phyloP scores from a whole-genome alignment of 306 rosid species.

The Inga leiocalycina region DNA sequence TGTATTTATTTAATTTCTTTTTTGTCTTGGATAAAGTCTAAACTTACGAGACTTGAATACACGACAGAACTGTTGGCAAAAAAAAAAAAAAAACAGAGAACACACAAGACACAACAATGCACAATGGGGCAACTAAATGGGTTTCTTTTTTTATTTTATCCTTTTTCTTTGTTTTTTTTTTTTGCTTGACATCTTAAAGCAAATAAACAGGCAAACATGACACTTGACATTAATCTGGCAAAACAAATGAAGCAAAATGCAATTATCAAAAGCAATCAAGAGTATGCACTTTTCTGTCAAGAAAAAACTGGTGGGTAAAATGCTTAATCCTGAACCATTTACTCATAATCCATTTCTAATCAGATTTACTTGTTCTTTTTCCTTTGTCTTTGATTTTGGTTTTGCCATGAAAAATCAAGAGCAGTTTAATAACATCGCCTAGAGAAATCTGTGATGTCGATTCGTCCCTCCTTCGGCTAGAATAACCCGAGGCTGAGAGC shows the following conservation, averaged over 20 bases:
- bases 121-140: too few species aligned
- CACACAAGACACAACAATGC: too few species aligned
- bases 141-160: too few species aligned
- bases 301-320: not conserved
- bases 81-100: too few species aligned
- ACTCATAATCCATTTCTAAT: conserved; percentile 22
- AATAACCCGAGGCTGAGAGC: conserved; percentile 2
- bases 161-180: too few species aligned
- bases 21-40: too few species aligned
- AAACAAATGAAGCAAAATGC: not conserved
- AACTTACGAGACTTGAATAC: too few species aligned
- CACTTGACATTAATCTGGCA: not conserved
- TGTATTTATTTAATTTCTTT: too few species aligned
- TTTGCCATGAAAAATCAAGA: not conserved
- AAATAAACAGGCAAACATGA: not conserved
- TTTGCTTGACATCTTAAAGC: too few species aligned
- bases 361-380: not conserved
- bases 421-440: conserved; percentile 16
- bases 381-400: not conserved
- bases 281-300: not conserved
- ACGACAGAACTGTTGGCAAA: too few species aligned
- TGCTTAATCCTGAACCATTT: not conserved
- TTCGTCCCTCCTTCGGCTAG: not conserved
- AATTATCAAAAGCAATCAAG: too few species aligned
- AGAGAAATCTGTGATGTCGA: conserved; percentile 4